Evolutionary conservation across 139 green algal genomes (phyloP).

Genomic region (Chlorella ohadii): DNA sequence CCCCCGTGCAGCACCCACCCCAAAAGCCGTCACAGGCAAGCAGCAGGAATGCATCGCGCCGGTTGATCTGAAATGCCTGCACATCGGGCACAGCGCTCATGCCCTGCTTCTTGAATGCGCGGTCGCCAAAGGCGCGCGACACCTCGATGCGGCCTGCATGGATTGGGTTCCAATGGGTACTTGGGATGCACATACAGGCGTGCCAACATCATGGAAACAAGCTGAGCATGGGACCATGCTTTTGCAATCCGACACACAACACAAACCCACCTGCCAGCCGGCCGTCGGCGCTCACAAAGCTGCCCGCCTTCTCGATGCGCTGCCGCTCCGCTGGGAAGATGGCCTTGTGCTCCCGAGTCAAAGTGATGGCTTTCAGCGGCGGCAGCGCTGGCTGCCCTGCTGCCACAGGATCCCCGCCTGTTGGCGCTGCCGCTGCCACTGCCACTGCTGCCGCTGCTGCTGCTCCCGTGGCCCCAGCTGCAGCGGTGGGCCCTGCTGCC

Average conservation of each 20-base stretch:
- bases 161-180: too few species aligned
- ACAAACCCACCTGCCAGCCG: constrained; percentile 51
- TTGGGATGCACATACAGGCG: too few species aligned
- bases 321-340: constrained; percentile 64
- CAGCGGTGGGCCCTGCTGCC: background rate
- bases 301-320: constrained; percentile 76
- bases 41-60: constrained; percentile 67
- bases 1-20: constrained; percentile 44
- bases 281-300: constrained; percentile 57
- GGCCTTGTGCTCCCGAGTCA: constrained; percentile 74
- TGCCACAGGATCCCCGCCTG: background rate
- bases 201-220: too few species aligned
- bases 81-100: constrained; percentile 41
- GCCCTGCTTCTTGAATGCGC: constrained; percentile 62
- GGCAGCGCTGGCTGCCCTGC: background rate
- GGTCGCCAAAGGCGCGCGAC: constrained; percentile 66
- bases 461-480: background rate
- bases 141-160: constrained; percentile 65
- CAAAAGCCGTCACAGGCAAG: constrained; percentile 75
- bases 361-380: constrained; percentile 44
- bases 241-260: background rate
- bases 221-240: too few species aligned
- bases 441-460: background rate
- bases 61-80: constrained; percentile 50
- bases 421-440: background rate